Base-by-base conservation (phyloP, 306 rosid species). In the Arachis stenosperma region DNA sequence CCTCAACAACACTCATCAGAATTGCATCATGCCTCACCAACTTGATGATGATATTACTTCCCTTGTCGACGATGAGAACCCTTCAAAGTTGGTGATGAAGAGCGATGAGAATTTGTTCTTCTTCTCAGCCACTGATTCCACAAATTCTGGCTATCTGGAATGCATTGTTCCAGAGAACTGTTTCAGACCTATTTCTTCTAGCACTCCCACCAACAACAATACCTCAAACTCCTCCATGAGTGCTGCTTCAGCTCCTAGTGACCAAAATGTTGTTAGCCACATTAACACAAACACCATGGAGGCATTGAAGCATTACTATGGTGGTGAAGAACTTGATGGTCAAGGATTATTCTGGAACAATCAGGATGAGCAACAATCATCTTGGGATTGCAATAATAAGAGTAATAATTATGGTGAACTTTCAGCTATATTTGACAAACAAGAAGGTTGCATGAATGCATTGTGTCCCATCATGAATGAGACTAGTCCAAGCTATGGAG, bases 141-240 rank as follows among this genome's bases (percentile, higher is more conserved):
- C 5, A 6, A 92, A 91, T 82, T 90, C 96, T 1, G 99, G 98
- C 68, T 95, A 95, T 67, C 79, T 95, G 81, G 90, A 90, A 75
- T 90, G 97, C 88, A 89, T 95, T 44, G 99, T 95, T 67, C 98
- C 98, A 66, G 98, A 79, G 55, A 86, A 76, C 75, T 95, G 98
- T 78, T 80, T 91, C 85, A 90, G 81, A 56, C 93, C 90, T 60
- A 81, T 86, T 81, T 68, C 90, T 15, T 33, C 37, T 33, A 33
- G 4, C 2, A 33, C 4, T 33, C 4, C 37, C 37, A 33, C 37
- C 37, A 33, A 33, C 37, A 33, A 33, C 2, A 33, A 33, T 33
- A 53, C 17, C 40, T 30, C 76, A 22, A 37, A 59, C 65, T 22
- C 71, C 72, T 55, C 41, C 55, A 74, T 67, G 41, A 67, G 62